Evolutionary conservation across 345 rosid genomes (phyloP).

Genomic region (Anastatica hierochuntica): DNA sequence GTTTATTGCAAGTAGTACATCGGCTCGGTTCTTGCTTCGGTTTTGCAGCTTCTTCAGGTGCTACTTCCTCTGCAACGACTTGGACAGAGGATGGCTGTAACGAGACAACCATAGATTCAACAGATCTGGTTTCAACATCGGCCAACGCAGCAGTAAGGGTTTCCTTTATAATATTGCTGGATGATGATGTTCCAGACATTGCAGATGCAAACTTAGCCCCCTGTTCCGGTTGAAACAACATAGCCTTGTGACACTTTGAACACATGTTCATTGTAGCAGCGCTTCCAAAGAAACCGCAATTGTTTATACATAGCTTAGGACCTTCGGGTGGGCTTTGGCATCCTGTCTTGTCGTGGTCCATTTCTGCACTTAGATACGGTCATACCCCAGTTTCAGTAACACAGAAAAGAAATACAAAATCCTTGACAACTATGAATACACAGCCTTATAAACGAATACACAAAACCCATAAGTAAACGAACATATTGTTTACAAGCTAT

Average conservation of each 20-base stretch:
- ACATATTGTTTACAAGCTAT: no score
- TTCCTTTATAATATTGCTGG: conserved; percentile 38
- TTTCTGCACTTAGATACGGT: conserved; percentile 28
- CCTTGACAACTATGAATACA: no score
- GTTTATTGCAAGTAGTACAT: conserved; percentile 66
- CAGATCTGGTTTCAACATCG: conserved; percentile 31
- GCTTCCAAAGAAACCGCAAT: conserved; percentile 92
- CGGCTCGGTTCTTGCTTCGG: conserved; percentile 69
- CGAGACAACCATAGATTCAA: conserved; percentile 36
- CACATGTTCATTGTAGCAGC: conserved; percentile 93
- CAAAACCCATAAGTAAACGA: no score
- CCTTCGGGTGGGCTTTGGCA: conserved; percentile 87
- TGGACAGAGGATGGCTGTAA: no score
- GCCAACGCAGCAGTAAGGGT: conserved; percentile 30
- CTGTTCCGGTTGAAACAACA: conserved; percentile 60
- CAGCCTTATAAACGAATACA: no score
- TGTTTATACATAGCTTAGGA: conserved; percentile 65
- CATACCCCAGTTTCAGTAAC: not conserved
- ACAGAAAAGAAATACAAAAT: not conserved
- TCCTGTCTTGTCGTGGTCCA: conserved; percentile 92
- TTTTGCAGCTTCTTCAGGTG: conserved; percentile 34
- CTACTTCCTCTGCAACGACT: conserved; percentile 21
- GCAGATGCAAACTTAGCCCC: conserved; percentile 59
- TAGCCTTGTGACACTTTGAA: conserved; percentile 87
- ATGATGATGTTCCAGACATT: no score